These are phyloP conservation scores for Parasarocladium wereldwijsianum DNA, from an alignment of 2,329 filamentous ascomycete species.

Conservation along the genomic window DNA sequence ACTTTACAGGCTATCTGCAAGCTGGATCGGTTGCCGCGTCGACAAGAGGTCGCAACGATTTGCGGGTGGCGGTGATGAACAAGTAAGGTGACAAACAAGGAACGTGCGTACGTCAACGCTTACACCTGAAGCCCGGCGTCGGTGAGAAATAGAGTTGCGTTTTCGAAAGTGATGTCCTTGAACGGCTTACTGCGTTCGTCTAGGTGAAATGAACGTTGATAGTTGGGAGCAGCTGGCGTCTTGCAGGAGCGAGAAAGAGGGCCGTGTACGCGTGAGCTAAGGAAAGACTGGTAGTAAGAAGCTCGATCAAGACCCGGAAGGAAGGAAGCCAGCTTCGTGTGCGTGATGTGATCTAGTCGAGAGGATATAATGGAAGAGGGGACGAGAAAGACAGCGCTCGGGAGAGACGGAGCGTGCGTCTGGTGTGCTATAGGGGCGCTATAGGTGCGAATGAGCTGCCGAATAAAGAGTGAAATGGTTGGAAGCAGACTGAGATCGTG, in stretches of 20 bases:
- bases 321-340: slow-evolving; percentile 43
- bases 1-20: too few relatives aligned
- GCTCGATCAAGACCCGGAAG: slow-evolving; percentile 10
- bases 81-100: too few relatives aligned
- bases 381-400: background rate
- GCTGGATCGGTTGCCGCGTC: too few relatives aligned
- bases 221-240: slow-evolving; percentile 3
- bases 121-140: too few relatives aligned
- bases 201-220: slow-evolving; percentile 4
- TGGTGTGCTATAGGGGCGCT: slow-evolving; percentile 3
- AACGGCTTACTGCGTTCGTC: slow-evolving; percentile 3
- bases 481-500: slow-evolving; percentile 3
- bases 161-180: too few relatives aligned
- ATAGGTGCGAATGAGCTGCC: slow-evolving; percentile 3
- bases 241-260: too few relatives aligned
- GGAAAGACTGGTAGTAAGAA: background rate
- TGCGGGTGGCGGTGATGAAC: too few relatives aligned
- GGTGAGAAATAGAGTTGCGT: too few relatives aligned
- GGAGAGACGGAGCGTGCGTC: slow-evolving; percentile 1
- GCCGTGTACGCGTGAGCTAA: slow-evolving; percentile 1
- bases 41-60: too few relatives aligned
- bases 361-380: slow-evolving; percentile 12
- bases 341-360: slow-evolving; percentile 25
- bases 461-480: slow-evolving; percentile 6
- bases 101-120: too few relatives aligned